Conservation (phyloP, 768 basidiomycete genomes). For the Pisolithus sp. region DNA sequence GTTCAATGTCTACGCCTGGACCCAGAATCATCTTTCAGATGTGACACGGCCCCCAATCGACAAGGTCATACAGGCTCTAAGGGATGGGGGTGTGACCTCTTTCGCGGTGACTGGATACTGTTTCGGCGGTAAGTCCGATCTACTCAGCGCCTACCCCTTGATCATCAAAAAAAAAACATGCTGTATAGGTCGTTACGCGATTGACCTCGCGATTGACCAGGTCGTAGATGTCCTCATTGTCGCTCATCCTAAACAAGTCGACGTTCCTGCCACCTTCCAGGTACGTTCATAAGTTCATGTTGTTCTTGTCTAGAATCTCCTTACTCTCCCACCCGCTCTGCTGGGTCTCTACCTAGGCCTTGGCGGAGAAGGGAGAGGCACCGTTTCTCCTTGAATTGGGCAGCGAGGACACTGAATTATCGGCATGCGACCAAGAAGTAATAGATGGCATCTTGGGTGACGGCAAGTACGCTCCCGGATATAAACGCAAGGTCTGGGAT, state of each 20-base stretch:
- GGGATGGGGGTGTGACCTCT: conserved; percentile 30
- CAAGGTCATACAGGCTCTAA: conserved; percentile 32
- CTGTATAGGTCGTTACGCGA: conserved; percentile 31
- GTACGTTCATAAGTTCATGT: conserved; percentile 6
- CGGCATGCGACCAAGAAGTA: conserved; percentile 22
- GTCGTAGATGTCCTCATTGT: conserved; percentile 33
- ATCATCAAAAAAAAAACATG: background rate
- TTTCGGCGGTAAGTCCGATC: conserved; percentile 26
- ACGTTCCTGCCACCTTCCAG: conserved; percentile 34
- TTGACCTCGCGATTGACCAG: conserved; percentile 40
- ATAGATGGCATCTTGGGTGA: conserved; percentile 34
- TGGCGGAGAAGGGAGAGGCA: conserved; percentile 25
- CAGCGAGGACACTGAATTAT: conserved; percentile 30
- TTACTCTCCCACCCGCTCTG: background rate
- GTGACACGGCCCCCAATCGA: conserved; percentile 31
- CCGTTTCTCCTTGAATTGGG: conserved; percentile 41
- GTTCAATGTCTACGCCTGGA: conserved; percentile 30
- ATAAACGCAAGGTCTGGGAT: conserved; percentile 15
- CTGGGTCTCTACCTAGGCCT: conserved; percentile 19
- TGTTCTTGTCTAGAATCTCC: background rate
- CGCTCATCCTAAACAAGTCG: conserved; percentile 42
- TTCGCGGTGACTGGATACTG: conserved; percentile 41
- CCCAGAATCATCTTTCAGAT: conserved; percentile 26
- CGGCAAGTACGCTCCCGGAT: conserved; percentile 29
- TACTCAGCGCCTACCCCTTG: background rate